Evolutionary conservation across 2,329 filamentous ascomycete species (phyloP).

Genomic region (Colletotrichum somersetense): DNA sequence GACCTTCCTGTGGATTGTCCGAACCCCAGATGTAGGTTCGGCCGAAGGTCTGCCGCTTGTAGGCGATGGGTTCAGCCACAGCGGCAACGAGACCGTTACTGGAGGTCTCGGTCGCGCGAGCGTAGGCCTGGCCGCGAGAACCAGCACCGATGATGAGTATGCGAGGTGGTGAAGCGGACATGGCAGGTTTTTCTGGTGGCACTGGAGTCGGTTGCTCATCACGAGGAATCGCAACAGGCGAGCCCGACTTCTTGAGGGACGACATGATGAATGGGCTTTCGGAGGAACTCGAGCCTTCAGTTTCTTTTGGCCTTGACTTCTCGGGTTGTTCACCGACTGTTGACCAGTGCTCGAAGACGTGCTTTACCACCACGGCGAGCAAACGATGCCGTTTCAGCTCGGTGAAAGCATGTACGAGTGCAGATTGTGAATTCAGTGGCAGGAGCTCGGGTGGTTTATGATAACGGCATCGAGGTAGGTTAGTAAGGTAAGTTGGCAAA

Average conservation of each 20-base stretch:
- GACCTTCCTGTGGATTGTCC: conserved; percentile 64
- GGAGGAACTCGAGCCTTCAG: not conserved
- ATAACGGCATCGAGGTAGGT: not conserved
- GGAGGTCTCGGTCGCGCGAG: conserved; percentile 72
- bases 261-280: conserved; percentile 21
- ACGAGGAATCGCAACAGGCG: conserved; percentile 28
- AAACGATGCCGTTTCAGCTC: not conserved
- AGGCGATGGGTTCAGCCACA: conserved; percentile 84
- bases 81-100: conserved; percentile 78
- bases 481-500: not conserved
- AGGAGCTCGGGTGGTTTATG: not conserved
- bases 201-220: conserved; percentile 46
- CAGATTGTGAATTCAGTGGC: not conserved
- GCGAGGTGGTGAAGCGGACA: conserved; percentile 67
- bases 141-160: conserved; percentile 88
- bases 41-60: conserved; percentile 81
- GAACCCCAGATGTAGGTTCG: conserved; percentile 78
- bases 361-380: not conserved
- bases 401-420: not conserved
- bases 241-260: conserved; percentile 35
- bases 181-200: conserved; percentile 56
- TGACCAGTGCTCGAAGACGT: not conserved
- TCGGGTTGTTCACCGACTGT: not conserved
- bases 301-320: not conserved
- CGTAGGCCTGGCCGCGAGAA: conserved; percentile 82